phyloP scores from a whole-genome alignment of 345 rosid species.

The Microcos paniculata region DNA sequence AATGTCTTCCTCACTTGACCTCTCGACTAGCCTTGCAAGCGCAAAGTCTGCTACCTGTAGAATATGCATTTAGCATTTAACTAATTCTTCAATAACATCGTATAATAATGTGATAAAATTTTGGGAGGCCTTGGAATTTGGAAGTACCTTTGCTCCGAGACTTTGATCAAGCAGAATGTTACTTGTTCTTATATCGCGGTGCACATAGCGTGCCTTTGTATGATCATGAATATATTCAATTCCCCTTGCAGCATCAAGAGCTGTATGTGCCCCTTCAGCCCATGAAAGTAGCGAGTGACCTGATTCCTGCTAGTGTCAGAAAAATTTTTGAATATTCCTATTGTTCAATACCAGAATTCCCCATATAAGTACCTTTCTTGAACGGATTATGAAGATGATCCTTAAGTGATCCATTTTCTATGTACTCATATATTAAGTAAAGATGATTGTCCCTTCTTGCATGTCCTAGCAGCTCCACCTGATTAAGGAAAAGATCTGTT shows the following conservation, averaged over 20 bases:
- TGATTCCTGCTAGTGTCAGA: constrained; percentile 20
- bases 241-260: constrained; percentile 41
- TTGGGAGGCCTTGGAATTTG: not conserved
- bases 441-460: constrained; percentile 29
- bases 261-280: constrained; percentile 33
- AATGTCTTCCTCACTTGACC: constrained; percentile 31
- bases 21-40: constrained; percentile 32
- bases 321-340: not conserved
- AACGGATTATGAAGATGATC: constrained; percentile 34
- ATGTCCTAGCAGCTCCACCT: constrained; percentile 42
- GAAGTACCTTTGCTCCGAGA: constrained; percentile 37
- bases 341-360: not conserved
- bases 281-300: constrained; percentile 34
- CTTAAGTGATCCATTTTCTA: constrained; percentile 32
- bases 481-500: constrained; percentile 7
- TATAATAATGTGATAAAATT: not conserved
- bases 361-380: constrained; percentile 24
- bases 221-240: constrained; percentile 44
- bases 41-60: constrained; percentile 40
- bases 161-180: constrained; percentile 39
- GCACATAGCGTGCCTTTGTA: constrained; percentile 35
- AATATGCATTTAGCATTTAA: not conserved
- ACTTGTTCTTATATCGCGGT: constrained; percentile 36
- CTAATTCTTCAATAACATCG: not conserved
- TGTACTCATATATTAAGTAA: constrained; percentile 34